Base-by-base conservation (phyloP, 306 rosid species). In the Bauhinia variegata region DNA sequence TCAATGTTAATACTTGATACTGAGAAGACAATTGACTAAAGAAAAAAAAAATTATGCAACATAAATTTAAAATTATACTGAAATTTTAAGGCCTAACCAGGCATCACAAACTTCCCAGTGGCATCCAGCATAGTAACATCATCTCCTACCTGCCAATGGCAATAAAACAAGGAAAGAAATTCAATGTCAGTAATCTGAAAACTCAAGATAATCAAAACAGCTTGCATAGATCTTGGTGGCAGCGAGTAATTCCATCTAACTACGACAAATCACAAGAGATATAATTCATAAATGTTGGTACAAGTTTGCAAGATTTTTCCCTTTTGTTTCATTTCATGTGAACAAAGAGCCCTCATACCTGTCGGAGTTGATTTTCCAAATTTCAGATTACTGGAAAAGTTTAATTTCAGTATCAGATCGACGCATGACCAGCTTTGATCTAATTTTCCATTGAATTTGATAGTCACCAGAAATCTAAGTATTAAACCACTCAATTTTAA, bases 81-180 rank as follows among this genome's bases (percentile, higher is more conserved):
- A 74, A 77, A 57, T 16, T 34, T 36, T 12, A 63, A 73, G 41
- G 43, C 19, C 69, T 63, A 80, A 87, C 98, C 98, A 64, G 98
- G 98, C 96, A 92, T 92, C 71, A 92, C 96, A 88, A 68, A 87
- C 81, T 92, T 92, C 62, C 93, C 96, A 46, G 87, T 86, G 65
- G 98, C 98, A 79, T 92, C 96, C 15, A 92, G 65, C 57, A 92
- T 93, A 5, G 74, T 73, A 51, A 92, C 96, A 30, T 87, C 96
- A 70, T 89, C 96, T 14, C 84, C 88, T 51, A 86, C 96, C 96
- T 92, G 75, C 34, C 64, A 57, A 66, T 59, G 68, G 55, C 65
- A 77, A 70, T 68, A 3, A 19, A 52, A 67, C 23, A 19, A 48
- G 33, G 36, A 55, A 68, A 47, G 4, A 32, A 19, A 56, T 53